Conservation (phyloP, 1,139 yeast species). For the Meyerozyma carpophila region DNA sequence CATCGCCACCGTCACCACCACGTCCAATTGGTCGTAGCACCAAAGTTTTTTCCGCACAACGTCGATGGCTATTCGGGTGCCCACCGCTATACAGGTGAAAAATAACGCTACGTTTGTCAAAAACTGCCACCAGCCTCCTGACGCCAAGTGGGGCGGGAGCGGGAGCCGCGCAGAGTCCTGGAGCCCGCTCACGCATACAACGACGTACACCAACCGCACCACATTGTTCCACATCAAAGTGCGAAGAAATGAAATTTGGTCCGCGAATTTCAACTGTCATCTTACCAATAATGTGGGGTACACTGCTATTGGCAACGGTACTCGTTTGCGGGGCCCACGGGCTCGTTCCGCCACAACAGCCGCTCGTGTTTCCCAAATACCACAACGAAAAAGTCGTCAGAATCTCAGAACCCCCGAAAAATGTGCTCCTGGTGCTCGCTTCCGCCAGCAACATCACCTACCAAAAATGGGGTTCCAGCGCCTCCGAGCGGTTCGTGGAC, state of each 20-base stretch:
- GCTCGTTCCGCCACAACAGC: slow-evolving; percentile 10
- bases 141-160: slow-evolving; percentile 13
- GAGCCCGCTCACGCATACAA: slow-evolving; percentile 8
- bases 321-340: slow-evolving; percentile 17
- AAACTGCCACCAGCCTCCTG: slow-evolving; percentile 19
- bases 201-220: slow-evolving; percentile 7
- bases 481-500: slow-evolving; percentile 23
- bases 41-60: slow-evolving; percentile 1
- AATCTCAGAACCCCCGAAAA: slow-evolving; percentile 13
- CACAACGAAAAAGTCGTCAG: slow-evolving; percentile 12
- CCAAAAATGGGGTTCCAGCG: slow-evolving; percentile 30
- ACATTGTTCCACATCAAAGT: slow-evolving; percentile 19
- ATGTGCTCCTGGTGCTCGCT: slow-evolving; percentile 16
- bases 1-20: not conserved
- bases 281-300: not conserved
- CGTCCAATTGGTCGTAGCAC: slow-evolving; percentile 7
- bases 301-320: not conserved
- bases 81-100: slow-evolving; percentile 9
- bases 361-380: slow-evolving; percentile 1
- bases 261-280: not conserved
- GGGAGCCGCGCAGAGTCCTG: slow-evolving; percentile 12
- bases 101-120: slow-evolving; percentile 17
- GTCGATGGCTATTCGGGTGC: slow-evolving; percentile 3
- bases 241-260: slow-evolving; percentile 14
- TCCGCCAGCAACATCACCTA: slow-evolving; percentile 10